phyloP scores from a whole-genome alignment of 2,329 filamentous ascomycete genomes.

The Fusarium coicis region DNA sequence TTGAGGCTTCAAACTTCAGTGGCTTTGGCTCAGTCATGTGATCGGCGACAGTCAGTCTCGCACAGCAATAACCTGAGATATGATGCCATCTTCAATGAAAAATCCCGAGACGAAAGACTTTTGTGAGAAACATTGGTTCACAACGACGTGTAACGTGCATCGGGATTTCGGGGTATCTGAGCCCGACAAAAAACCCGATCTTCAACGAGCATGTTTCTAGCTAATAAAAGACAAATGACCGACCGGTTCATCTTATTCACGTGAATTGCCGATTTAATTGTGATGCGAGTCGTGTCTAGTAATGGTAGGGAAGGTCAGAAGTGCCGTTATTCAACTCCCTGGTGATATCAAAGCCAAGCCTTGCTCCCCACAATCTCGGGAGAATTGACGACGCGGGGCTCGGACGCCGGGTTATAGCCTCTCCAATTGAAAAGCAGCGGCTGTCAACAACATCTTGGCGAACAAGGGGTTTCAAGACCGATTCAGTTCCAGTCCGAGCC shows the following conservation, averaged over 20 bases:
- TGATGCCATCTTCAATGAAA: fast-evolving
- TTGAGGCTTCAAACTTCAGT: neutral
- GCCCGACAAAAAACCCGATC: neutral
- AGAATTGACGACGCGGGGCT: neutral
- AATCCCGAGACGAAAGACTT: neutral
- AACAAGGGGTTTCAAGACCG: neutral
- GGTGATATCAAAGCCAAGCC: neutral
- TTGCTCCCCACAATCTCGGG: neutral
- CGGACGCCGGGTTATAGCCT: neutral
- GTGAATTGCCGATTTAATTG: fast-evolving
- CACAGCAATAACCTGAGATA: neutral
- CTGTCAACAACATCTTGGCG: neutral
- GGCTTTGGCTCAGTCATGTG: neutral
- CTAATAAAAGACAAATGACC: neutral
- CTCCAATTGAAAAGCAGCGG: neutral
- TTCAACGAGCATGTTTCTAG: neutral
- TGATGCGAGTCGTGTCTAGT: neutral
- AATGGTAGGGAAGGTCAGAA: neutral
- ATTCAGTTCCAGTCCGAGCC: neutral
- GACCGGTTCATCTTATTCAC: fast-evolving
- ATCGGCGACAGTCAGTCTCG: neutral
- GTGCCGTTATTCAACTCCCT: neutral
- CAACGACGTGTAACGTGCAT: neutral
- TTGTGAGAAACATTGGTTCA: neutral
- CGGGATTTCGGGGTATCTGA: neutral